A percentile compares a stretch with the other conserved stretches of the same genome.
These are phyloP conservation scores for Onygenales sp. DNA, from an alignment of 2,329 filamentous ascomycete species.

Conservation along the genomic window DNA sequence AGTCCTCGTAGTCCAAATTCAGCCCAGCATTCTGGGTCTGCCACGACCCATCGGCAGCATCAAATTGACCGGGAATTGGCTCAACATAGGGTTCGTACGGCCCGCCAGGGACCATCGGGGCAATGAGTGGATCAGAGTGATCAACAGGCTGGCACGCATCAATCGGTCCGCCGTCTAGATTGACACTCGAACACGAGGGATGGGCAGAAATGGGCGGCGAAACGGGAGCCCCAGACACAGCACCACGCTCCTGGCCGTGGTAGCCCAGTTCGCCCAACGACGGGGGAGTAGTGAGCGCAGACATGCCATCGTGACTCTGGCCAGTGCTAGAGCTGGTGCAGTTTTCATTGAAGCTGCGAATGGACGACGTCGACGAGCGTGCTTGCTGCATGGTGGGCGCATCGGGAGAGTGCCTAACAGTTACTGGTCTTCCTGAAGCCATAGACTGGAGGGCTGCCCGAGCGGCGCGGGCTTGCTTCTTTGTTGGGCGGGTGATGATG, in stretches of 20 bases:
- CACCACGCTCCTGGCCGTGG: slow-evolving; percentile 7
- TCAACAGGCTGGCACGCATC: slow-evolving; percentile 3
- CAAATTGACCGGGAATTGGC: slow-evolving; percentile 24
- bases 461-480: slow-evolving; percentile 14
- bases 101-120: slow-evolving; percentile 22
- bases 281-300: slow-evolving; percentile 1
- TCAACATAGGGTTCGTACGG: slow-evolving; percentile 25
- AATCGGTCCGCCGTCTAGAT: slow-evolving; percentile 2
- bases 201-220: slow-evolving; percentile 20
- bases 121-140: slow-evolving; percentile 18
- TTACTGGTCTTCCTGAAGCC: not conserved
- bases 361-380: slow-evolving; percentile 1
- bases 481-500: slow-evolving; percentile 33
- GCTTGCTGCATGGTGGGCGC: slow-evolving; percentile 10
- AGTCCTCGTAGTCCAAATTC: slow-evolving; percentile 38
- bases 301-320: not conserved
- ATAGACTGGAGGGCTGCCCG: not conserved
- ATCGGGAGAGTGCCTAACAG: slow-evolving; percentile 1
- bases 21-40: slow-evolving; percentile 9
- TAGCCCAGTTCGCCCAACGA: slow-evolving; percentile 3
- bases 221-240: slow-evolving; percentile 15
- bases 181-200: slow-evolving; percentile 15
- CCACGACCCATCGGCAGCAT: slow-evolving; percentile 24
- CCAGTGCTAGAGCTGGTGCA: not conserved
- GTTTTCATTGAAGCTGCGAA: slow-evolving; percentile 1